phyloP scores from a whole-genome alignment of 371 early-diverging fungal species.

The Coemansia linderi region DNA sequence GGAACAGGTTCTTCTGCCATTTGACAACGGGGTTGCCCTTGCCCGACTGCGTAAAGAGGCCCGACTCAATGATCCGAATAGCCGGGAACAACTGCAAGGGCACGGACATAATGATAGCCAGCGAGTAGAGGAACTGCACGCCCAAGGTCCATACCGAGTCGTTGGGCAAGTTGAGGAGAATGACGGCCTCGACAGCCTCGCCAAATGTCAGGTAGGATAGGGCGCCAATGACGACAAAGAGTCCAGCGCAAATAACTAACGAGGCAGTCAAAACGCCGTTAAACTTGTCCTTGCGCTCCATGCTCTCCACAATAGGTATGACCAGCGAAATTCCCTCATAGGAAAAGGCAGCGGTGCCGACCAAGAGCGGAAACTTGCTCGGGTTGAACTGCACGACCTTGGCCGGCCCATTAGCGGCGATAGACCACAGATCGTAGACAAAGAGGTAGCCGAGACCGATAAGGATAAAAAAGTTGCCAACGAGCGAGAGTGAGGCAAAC shows the following conservation, averaged over 20 bases:
- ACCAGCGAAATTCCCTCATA: conserved; percentile 92
- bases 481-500: conserved; percentile 75
- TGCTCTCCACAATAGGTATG: conserved; percentile 87
- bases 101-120: conserved; percentile 87
- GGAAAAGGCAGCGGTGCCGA: conserved; percentile 91
- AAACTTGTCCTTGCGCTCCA: conserved; percentile 84
- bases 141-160: conserved; percentile 58
- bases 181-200: conserved; percentile 73
- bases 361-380: conserved; percentile 73
- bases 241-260: conserved; percentile 69
- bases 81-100: conserved; percentile 87
- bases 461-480: conserved; percentile 87
- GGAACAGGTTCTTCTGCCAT: conserved; percentile 85
- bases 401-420: conserved; percentile 62
- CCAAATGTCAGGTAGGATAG: conserved; percentile 87
- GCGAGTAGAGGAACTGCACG: conserved; percentile 81
- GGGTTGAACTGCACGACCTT: conserved; percentile 62
- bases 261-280: conserved; percentile 69
- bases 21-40: conserved; percentile 62
- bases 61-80: conserved; percentile 85
- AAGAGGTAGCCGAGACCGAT: conserved; percentile 81
- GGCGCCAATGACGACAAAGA: conserved; percentile 73
- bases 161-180: conserved; percentile 78
- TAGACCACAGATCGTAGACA: conserved; percentile 70
- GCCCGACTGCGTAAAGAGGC: conserved; percentile 61